phyloP scores from a whole-genome alignment of 768 basidiomycete genomes.

The Boletus rubroflammeus region DNA sequence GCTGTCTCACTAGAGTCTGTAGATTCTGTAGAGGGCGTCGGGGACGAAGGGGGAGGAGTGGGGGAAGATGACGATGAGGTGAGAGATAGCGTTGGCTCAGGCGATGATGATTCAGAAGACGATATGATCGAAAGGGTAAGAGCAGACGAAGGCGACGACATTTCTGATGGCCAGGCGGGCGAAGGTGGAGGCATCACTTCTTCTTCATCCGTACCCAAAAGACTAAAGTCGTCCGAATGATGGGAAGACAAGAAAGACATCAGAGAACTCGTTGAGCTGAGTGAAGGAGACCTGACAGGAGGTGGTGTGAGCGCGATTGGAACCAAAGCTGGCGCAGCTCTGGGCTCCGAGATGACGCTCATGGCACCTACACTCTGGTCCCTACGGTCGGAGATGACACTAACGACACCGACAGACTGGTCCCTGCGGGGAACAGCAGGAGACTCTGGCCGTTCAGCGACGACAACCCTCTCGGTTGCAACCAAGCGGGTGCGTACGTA shows the following conservation, averaged over 20 bases:
- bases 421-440: slow-evolving; percentile 33
- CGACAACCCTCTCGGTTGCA: slow-evolving; percentile 16
- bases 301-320: slow-evolving; percentile 44
- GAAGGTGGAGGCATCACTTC: slow-evolving; percentile 28
- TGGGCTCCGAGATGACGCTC: slow-evolving; percentile 36
- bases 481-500: slow-evolving; percentile 44
- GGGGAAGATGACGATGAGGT: slow-evolving; percentile 35
- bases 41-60: slow-evolving; percentile 35
- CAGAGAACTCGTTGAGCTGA: slow-evolving; percentile 33
- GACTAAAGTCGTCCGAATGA: slow-evolving; percentile 67
- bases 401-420: slow-evolving; percentile 44
- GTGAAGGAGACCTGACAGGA: slow-evolving; percentile 38
- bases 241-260: slow-evolving; percentile 55
- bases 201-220: slow-evolving; percentile 38
- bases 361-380: slow-evolving; percentile 48
- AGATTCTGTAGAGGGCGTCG: slow-evolving; percentile 31
- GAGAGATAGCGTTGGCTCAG: slow-evolving; percentile 38
- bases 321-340: slow-evolving; percentile 22
- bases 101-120: slow-evolving; percentile 32
- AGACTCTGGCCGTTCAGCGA: slow-evolving; percentile 11
- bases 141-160: slow-evolving; percentile 26
- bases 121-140: slow-evolving; percentile 33
- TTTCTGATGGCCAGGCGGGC: slow-evolving; percentile 35
- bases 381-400: slow-evolving; percentile 34
- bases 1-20: slow-evolving; percentile 36